Evolutionary conservation across 1,284 basidiomycete species (phyloP).

Genomic region (Apiotrichum siamense): DNA sequence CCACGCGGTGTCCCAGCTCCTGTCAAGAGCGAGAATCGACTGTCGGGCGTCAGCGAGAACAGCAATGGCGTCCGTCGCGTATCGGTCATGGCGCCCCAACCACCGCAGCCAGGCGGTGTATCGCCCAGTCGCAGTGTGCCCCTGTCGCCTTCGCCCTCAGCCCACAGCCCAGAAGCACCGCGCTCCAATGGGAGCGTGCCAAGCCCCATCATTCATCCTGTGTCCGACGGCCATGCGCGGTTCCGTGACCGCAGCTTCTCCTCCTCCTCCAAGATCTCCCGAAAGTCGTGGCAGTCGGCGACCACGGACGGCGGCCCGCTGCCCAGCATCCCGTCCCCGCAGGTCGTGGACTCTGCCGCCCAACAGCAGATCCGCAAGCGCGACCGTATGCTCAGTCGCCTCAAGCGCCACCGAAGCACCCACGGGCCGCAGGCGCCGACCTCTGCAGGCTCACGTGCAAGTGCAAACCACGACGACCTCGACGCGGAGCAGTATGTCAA

Average conservation of each 20-base stretch:
- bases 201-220: background rate
- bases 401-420: background rate
- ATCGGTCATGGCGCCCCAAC: no score
- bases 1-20: no score
- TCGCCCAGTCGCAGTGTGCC: no score
- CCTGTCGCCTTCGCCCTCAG: background rate
- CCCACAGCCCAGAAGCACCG: no score
- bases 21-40: no score
- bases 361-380: conserved; percentile 1
- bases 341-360: no score
- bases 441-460: background rate
- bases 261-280: background rate
- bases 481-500: conserved; percentile 45
- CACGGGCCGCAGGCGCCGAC: no score
- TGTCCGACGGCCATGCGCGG: background rate
- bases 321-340: no score
- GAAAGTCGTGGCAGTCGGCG: background rate
- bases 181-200: background rate
- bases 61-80: no score
- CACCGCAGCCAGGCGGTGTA: no score
- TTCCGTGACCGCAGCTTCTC: background rate
- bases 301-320: background rate
- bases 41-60: no score
- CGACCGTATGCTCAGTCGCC: background rate
- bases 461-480: conserved; percentile 11